Evolutionary conservation across 768 basidiomycete genomes (phyloP).

Genomic region (Amyloporia xantha): DNA sequence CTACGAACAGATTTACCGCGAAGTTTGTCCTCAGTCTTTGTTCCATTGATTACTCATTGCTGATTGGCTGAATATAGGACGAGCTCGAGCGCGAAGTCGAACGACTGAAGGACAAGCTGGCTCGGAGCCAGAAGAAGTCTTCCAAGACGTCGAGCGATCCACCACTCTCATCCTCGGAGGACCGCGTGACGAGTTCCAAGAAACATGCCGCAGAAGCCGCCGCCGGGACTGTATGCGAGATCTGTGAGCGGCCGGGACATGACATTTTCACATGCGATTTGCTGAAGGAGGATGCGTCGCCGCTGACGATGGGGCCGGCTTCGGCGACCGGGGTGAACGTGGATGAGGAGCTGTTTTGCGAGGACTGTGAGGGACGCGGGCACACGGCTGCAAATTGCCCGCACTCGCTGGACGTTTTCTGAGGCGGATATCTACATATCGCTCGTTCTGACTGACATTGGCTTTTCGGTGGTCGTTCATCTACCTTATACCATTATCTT

Average conservation of each 20-base stretch:
- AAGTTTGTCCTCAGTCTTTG: conserved; percentile 36
- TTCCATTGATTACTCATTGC: background rate
- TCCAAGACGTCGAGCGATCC: conserved; percentile 39
- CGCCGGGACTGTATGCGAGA: conserved; percentile 56
- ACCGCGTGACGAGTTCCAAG: conserved; percentile 15
- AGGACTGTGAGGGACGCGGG: conserved; percentile 78
- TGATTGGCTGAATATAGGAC: conserved; percentile 39
- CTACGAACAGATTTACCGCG: conserved; percentile 67
- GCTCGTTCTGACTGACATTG: background rate
- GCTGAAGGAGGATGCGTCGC: conserved; percentile 47
- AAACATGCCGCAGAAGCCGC: conserved; percentile 9
- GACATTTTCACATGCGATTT: conserved; percentile 82
- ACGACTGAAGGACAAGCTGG: conserved; percentile 62
- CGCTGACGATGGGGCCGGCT: conserved; percentile 8
- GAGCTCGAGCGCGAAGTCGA: conserved; percentile 85
- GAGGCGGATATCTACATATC: conserved; percentile 12
- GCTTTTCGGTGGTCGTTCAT: background rate
- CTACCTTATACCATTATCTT: background rate
- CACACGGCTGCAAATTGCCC: conserved; percentile 76
- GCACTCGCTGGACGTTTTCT: conserved; percentile 84
- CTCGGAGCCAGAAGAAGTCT: conserved; percentile 51
- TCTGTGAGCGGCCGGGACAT: conserved; percentile 80
- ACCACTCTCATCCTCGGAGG: conserved; percentile 18
- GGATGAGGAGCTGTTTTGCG: conserved; percentile 53
- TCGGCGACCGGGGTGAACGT: conserved; percentile 1